Percentiles rank a stretch among this genome's conserved stretches.
Evolutionary conservation across 1,284 basidiomycete species (phyloP).

Genomic region (Rhodotorula sp.): DNA sequence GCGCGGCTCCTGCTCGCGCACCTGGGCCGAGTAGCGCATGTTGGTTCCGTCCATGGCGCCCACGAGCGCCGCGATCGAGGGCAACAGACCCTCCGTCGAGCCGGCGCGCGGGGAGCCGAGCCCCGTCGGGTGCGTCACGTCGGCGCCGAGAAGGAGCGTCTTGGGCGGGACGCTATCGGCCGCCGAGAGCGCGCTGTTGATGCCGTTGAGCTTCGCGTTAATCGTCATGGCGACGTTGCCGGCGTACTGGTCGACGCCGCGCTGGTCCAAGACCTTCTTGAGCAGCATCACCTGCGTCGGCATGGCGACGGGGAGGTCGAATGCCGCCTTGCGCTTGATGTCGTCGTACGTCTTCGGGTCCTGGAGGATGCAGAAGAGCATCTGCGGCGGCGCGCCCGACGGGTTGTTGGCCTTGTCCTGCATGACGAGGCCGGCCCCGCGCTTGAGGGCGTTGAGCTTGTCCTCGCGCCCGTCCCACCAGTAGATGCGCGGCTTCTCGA

Average conservation of each 20-base stretch:
- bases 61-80: slow-evolving; percentile 56
- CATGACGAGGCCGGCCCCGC: slow-evolving; percentile 6
- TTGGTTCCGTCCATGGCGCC: slow-evolving; percentile 42
- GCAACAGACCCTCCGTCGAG: slow-evolving; percentile 46
- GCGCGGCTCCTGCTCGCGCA: slow-evolving; percentile 54
- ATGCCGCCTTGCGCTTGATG: slow-evolving; percentile 52
- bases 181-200: slow-evolving; percentile 51
- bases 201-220: slow-evolving; percentile 56
- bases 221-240: slow-evolving; percentile 11
- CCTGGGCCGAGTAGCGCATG: slow-evolving; percentile 48
- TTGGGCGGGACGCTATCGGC: slow-evolving; percentile 44
- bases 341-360: slow-evolving; percentile 51
- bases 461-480: slow-evolving; percentile 9
- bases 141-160: slow-evolving; percentile 54
- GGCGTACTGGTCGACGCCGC: slow-evolving; percentile 51
- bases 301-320: slow-evolving; percentile 49
- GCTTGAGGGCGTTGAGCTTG: not conserved
- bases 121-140: slow-evolving; percentile 49
- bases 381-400: slow-evolving; percentile 49
- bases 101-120: slow-evolving; percentile 45
- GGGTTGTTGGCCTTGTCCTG: slow-evolving; percentile 42
- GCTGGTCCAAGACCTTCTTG: slow-evolving; percentile 19
- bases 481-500: not conserved
- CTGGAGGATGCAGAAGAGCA: slow-evolving; percentile 49
- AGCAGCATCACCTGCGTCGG: slow-evolving; percentile 47